Evolutionary conservation across 176 grass and related monocot genomes (phyloP).

Genomic region (Calamus simplicifolius): DNA sequence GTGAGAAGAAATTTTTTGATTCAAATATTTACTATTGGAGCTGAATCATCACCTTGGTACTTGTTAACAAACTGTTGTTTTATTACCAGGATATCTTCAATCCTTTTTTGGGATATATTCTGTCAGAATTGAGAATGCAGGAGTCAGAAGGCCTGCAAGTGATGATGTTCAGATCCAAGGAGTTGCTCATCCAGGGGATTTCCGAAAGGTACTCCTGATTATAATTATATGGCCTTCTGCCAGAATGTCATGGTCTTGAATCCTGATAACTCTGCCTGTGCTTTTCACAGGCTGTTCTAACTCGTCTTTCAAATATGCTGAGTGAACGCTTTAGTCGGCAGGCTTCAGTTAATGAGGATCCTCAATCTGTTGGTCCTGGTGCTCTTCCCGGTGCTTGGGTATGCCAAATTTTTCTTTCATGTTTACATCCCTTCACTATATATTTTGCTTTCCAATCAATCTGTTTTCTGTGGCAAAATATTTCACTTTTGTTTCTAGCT

Average conservation of each 20-base stretch:
- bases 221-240: background rate
- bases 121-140: conserved; percentile 50
- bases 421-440: background rate
- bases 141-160: conserved; percentile 35
- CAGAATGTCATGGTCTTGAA: conserved; percentile 2
- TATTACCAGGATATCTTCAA: conserved; percentile 45
- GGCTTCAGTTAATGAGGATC: conserved; percentile 18
- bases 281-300: conserved; percentile 40
- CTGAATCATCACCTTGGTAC: no score
- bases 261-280: background rate
- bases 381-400: conserved; percentile 16
- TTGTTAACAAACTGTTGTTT: background rate
- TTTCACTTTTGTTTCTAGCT: background rate
- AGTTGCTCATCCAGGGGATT: conserved; percentile 38
- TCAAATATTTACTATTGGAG: no score
- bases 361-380: conserved; percentile 15
- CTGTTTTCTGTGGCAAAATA: no score
- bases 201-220: conserved; percentile 39
- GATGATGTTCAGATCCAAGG: conserved; percentile 54
- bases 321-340: conserved; percentile 28
- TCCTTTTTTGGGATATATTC: conserved; percentile 55
- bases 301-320: conserved; percentile 35
- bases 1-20: no score
- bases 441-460: no score
- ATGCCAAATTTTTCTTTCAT: conserved; percentile 3